Percentiles rank a stretch among this genome's conserved stretches.
These are phyloP conservation scores for Venturia effusa DNA, from an alignment of 2,329 filamentous ascomycete genomes.

Conservation along the genomic window DNA sequence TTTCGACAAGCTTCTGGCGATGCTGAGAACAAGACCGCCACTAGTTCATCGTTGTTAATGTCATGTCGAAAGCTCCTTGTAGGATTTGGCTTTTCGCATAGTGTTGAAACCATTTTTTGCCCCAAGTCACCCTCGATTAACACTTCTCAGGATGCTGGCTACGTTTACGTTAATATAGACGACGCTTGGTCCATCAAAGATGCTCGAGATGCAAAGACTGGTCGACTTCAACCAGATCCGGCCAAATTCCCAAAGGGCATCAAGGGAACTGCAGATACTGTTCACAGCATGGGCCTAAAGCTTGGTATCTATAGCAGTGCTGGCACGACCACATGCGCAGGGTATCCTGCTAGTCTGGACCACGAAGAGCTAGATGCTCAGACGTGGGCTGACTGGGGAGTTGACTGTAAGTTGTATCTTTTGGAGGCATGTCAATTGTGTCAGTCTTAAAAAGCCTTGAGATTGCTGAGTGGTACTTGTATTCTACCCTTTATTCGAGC, in stretches of 20 bases:
- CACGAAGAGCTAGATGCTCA: conserved; percentile 48
- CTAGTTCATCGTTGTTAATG: neutral
- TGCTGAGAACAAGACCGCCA: neutral
- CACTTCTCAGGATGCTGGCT: conserved; percentile 34
- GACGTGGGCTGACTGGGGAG: conserved; percentile 23
- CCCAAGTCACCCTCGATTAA: neutral
- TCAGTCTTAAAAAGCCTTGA: neutral
- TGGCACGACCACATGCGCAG: conserved; percentile 41
- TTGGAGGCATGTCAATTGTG: neutral
- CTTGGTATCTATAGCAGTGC: conserved; percentile 53
- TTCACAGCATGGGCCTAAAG: conserved; percentile 49
- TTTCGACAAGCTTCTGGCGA: neutral
- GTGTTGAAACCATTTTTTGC: neutral
- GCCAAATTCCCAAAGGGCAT: conserved; percentile 50
- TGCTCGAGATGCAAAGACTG: conserved; percentile 36
- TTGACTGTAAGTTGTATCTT: conserved; percentile 19
- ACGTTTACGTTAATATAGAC: conserved; percentile 49
- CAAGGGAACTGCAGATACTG: conserved; percentile 38
- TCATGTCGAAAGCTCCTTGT: neutral
- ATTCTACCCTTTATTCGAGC: too few relatives aligned
- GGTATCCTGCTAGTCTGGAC: conserved; percentile 46
- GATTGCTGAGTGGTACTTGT: neutral
- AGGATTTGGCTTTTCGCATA: neutral
- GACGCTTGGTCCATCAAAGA: conserved; percentile 45
- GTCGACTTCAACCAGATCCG: conserved; percentile 26